Percentiles rank a stretch among this genome's conserved stretches.
phyloP scores from a whole-genome alignment of 495 filamentous ascomycete genomes.

The Annulohypoxylon stygium region DNA sequence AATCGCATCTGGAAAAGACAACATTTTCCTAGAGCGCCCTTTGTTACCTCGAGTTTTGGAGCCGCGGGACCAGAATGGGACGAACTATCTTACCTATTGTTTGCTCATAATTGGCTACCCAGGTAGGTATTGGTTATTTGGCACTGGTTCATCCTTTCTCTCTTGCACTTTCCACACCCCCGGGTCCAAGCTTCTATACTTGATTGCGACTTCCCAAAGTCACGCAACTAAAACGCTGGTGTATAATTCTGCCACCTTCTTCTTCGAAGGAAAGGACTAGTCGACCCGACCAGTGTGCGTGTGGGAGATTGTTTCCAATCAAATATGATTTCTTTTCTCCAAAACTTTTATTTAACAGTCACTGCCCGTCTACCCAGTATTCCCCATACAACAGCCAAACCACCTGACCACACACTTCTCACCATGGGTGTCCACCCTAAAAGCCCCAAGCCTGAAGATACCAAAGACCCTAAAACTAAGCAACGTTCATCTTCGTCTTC shows the following conservation, averaged over 20 bases:
- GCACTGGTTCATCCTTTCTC: conserved; percentile 6
- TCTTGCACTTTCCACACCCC: neutral
- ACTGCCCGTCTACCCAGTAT: neutral
- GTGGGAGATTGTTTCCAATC: conserved; percentile 27
- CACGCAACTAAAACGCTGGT: neutral
- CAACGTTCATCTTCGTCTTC: conserved; percentile 8
- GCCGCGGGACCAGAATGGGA: neutral
- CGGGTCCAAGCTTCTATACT: neutral
- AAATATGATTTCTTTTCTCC: conserved; percentile 22
- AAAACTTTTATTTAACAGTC: neutral
- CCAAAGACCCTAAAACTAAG: conserved; percentile 3
- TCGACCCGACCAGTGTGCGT: conserved; percentile 3
- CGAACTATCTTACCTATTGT: neutral
- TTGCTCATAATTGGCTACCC: neutral
- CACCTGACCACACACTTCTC: conserved; percentile 14
- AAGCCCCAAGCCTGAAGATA: conserved; percentile 4
- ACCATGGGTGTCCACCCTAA: conserved; percentile 5
- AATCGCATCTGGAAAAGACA: neutral
- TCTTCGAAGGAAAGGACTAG: conserved; percentile 17
- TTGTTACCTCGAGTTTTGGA: neutral
- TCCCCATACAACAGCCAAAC: neutral
- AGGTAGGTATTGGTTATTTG: neutral
- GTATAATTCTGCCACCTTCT: neutral
- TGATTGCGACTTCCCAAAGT: neutral
- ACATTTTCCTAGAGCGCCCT: neutral